A percentile compares a stretch with the other conserved stretches of the same genome.
Conservation (phyloP, 106 monocot genomes). For the Vanilla planifolia region DNA sequence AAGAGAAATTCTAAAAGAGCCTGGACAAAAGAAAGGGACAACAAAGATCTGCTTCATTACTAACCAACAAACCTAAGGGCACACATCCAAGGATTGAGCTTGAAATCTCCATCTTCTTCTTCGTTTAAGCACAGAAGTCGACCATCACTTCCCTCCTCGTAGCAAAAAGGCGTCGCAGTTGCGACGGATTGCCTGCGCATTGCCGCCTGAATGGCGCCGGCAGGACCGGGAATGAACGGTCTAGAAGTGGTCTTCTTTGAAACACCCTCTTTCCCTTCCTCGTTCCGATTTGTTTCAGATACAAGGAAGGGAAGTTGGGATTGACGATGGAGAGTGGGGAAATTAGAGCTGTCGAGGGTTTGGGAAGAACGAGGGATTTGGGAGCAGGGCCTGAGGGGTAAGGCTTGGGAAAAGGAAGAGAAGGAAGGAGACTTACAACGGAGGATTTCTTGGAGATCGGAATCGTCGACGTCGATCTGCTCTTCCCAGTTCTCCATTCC, state of each 20-base stretch:
- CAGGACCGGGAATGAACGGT: conserved; percentile 60
- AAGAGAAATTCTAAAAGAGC: not conserved
- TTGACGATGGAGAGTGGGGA: not conserved
- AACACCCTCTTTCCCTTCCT: not conserved
- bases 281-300: not conserved
- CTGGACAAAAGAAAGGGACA: not conserved
- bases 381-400: conserved; percentile 8
- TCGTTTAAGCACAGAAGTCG: not conserved
- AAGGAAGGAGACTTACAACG: not conserved
- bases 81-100: conserved; percentile 52
- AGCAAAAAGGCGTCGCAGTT: not conserved
- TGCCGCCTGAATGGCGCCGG: conserved; percentile 47
- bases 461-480: conserved; percentile 55
- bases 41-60: not conserved
- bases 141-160: not conserved
- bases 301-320: not conserved
- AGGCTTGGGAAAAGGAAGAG: not conserved
- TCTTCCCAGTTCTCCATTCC: conserved; percentile 35
- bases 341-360: not conserved
- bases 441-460: conserved; percentile 35
- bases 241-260: not conserved
- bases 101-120: conserved; percentile 47
- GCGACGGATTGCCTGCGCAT: conserved; percentile 33
- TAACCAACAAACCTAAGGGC: conserved; percentile 47
- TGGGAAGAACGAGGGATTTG: conserved; percentile 31